phyloP scores from a whole-genome alignment of 257 asterid species.

The Capsicum pubescens region DNA sequence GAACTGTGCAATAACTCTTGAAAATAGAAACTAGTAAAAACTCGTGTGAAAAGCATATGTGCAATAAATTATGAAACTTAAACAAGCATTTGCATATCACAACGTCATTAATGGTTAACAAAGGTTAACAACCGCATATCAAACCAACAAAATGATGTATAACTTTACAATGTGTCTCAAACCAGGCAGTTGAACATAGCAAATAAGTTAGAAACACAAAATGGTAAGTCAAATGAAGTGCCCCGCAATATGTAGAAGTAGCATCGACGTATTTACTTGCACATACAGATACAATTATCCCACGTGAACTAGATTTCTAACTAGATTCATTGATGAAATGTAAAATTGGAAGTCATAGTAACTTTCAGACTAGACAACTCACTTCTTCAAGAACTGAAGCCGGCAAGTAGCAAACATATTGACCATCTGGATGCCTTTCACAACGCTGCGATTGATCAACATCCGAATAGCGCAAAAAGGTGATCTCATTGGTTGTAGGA shows the following conservation, averaged over 20 bases:
- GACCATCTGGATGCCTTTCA: conserved; percentile 97
- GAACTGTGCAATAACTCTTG: background rate
- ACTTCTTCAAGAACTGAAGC: conserved; percentile 92
- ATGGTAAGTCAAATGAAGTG: background rate
- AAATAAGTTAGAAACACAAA: conserved; percentile 22
- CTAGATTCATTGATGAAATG: conserved; percentile 7
- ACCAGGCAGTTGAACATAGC: background rate
- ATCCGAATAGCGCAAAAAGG: conserved; percentile 82
- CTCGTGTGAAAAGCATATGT: conserved; percentile 17
- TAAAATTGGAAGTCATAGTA: conserved; percentile 24
- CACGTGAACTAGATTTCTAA: background rate
- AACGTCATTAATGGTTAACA: background rate
- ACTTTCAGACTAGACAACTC: conserved; percentile 42
- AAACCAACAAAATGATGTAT: conserved; percentile 5
- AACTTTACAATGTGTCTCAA: conserved; percentile 18
- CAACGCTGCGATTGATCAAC: conserved; percentile 63
- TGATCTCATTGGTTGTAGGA: conserved; percentile 96
- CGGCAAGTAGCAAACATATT: conserved; percentile 87
- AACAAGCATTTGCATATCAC: conserved; percentile 8
- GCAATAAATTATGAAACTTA: background rate
- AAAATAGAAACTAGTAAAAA: background rate
- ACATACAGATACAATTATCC: background rate
- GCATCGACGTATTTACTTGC: background rate
- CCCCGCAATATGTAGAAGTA: background rate
- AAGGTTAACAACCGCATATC: background rate